Evolutionary conservation across 352 stramenopile species (phyloP), one percentile per base, ranked within the genome.

Genomic region (Pythium plurisporium): DNA sequence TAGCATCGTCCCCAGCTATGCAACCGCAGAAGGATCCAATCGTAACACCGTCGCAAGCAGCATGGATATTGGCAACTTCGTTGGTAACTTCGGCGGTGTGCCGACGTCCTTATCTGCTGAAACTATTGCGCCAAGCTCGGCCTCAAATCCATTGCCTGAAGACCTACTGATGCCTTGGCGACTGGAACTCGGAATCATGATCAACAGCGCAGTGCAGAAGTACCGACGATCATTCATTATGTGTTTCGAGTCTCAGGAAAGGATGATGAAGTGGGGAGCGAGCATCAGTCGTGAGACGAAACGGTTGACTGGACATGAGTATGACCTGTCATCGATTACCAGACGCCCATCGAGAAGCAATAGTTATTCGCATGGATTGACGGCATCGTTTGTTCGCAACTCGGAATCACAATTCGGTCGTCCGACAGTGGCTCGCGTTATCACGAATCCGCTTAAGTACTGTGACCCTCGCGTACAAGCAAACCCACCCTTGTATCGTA

Each of bases 231-330:
- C 80, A 19, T 87, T 92, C 41, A 76, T 89, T 30, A 70, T 95
- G 67, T 90, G 82, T 41, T 92, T 95, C 50, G 52, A 69, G 26
- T 77, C 70, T 0, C 79, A 90, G 41, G 80, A 95, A 33, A 73
- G 86, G 34, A 89, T 93, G 81, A 91, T 95, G 79, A 92, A 93
- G 52, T 95, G 85, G 85, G 83, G 81, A 14, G 78, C 85, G 30
- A 74, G 67, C 26, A 81, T 95, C 19, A 79, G 81, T 17, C 82
- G 85, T 15, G 82, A 93, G 45, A 81, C 79, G 4, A 91, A 90
- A 55, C 77, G 85, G 0, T 67, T 90, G n/a, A 89, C 80, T 8
- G 79, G 81, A 2, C 79, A 91, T 19, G 83, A 95, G 54, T 89
- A 89, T 47, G 83, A 95, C 49, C 62, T 93, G 15, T 85, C 83